Conservation (phyloP, 257 asterid genomes). For the Nicotiana benthamiana region DNA sequence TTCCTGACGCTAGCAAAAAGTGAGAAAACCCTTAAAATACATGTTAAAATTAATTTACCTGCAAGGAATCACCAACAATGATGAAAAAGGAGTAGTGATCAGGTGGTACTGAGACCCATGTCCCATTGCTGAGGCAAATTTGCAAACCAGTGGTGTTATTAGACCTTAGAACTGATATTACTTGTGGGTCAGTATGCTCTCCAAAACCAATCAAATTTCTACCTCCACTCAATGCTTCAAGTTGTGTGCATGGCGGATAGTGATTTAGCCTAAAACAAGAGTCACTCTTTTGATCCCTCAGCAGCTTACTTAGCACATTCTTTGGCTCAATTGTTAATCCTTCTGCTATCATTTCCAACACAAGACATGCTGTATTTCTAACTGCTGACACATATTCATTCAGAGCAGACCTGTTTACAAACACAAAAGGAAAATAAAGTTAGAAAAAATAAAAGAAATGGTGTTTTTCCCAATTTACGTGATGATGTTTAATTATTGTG, state of each 20-base stretch:
- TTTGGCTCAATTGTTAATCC: slow-evolving; percentile 13
- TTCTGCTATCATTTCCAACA: slow-evolving; percentile 21
- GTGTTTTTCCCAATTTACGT: not conserved
- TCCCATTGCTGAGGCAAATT: slow-evolving; percentile 13
- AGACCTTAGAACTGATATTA: slow-evolving; percentile 14
- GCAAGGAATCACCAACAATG: slow-evolving; percentile 17
- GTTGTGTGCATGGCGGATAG: slow-evolving; percentile 17
- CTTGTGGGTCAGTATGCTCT: slow-evolving; percentile 25
- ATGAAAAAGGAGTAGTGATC: slow-evolving; percentile 13
- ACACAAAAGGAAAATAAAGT: not conserved
- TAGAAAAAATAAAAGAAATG: not conserved
- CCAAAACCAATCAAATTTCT: slow-evolving; percentile 20
- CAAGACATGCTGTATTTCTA: slow-evolving; percentile 9
- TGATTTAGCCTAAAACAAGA: slow-evolving; percentile 19
- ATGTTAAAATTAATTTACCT: not conserved
- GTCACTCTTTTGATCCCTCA: slow-evolving; percentile 16
- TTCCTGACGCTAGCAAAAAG: no score
- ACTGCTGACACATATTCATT: slow-evolving; percentile 13
- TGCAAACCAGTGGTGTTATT: slow-evolving; percentile 20
- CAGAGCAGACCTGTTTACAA: not conserved
- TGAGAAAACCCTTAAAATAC: no score
- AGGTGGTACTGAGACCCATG: slow-evolving; percentile 20
- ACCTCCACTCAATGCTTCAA: slow-evolving; percentile 9
- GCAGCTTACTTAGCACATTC: slow-evolving; percentile 16
- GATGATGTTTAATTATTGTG: no score